Evolutionary conservation across 176 grass and related monocot genomes (phyloP).

Genomic region (Saccharum officinarum): DNA sequence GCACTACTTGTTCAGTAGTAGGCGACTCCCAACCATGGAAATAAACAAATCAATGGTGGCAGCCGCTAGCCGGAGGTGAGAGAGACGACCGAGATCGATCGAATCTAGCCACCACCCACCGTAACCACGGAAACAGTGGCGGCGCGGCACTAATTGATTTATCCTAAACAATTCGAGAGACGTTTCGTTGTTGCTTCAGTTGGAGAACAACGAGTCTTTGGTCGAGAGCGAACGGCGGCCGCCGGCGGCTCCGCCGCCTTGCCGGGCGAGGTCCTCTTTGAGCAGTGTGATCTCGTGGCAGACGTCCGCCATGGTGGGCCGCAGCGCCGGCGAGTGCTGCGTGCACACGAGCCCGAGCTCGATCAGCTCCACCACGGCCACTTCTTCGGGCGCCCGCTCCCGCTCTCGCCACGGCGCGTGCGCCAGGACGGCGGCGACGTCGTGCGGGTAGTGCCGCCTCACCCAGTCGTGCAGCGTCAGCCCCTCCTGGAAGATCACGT

Average conservation of each 20-base stretch:
- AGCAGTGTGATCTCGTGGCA: constrained; percentile 69
- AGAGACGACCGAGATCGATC: background rate
- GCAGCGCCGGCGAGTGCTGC: constrained; percentile 61
- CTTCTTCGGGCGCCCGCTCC: background rate
- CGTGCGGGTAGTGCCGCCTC: constrained; percentile 60
- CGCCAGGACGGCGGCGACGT: constrained; percentile 50
- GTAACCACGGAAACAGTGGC: constrained; percentile 6
- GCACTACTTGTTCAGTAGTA: constrained; percentile 53
- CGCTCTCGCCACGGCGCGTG: constrained; percentile 39
- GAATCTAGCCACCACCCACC: constrained; percentile 10
- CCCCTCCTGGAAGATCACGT: constrained; percentile 80
- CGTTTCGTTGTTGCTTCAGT: background rate
- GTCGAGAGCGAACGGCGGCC: constrained; percentile 30
- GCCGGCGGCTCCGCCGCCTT: background rate
- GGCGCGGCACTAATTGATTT: background rate
- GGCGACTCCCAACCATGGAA: constrained; percentile 42
- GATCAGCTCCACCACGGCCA: constrained; percentile 46
- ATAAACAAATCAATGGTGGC: background rate
- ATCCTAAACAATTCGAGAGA: background rate
- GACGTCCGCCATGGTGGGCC: constrained; percentile 71
- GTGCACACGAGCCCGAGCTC: constrained; percentile 92
- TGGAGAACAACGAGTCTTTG: constrained; percentile 45
- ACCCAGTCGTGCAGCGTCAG: constrained; percentile 87
- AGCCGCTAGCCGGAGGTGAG: background rate
- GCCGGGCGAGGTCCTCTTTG: constrained; percentile 59